These are phyloP conservation scores for Angomonas deanei DNA, from an alignment of 208 protist species.

Conservation along the genomic window DNA sequence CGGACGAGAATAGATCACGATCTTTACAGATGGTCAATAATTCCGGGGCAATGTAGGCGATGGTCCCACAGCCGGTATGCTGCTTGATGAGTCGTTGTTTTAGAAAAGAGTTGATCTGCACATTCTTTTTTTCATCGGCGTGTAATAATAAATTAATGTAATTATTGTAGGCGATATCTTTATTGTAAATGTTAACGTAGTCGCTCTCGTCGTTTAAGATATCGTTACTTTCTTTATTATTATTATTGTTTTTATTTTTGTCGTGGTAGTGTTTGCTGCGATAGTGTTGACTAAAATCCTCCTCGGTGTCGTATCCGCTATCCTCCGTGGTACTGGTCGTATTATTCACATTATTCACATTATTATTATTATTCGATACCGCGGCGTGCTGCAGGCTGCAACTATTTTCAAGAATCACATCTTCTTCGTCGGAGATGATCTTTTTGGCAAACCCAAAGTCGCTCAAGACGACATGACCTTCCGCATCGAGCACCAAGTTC, in stretches of 20 bases:
- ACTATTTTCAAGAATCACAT: constrained; percentile 9
- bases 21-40: constrained; percentile 29
- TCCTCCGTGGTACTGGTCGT: neutral
- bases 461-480: constrained; percentile 72
- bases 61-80: constrained; percentile 81
- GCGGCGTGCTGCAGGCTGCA: neutral
- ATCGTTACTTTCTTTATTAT: constrained; percentile 19
- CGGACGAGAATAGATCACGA: constrained; percentile 1
- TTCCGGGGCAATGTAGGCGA: constrained; percentile 88
- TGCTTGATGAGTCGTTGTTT: constrained; percentile 27
- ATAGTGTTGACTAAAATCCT: constrained; percentile 23
- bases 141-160: neutral
- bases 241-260: constrained; percentile 50
- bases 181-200: neutral
- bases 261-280: too few relatives aligned
- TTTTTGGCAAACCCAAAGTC: constrained; percentile 88
- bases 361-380: constrained; percentile 8
- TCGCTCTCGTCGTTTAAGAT: constrained; percentile 8
- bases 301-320: neutral
- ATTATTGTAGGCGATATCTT: neutral
- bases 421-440: constrained; percentile 28
- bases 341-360: too few relatives aligned
- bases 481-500: constrained; percentile 76
- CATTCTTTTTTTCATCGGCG: neutral
- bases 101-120: neutral